Percentiles rank a stretch among this genome's conserved stretches.
These are phyloP conservation scores for Wickerhamomyces strasburgensis DNA, from an alignment of 805 yeast genomes.

Conservation along the genomic window DNA sequence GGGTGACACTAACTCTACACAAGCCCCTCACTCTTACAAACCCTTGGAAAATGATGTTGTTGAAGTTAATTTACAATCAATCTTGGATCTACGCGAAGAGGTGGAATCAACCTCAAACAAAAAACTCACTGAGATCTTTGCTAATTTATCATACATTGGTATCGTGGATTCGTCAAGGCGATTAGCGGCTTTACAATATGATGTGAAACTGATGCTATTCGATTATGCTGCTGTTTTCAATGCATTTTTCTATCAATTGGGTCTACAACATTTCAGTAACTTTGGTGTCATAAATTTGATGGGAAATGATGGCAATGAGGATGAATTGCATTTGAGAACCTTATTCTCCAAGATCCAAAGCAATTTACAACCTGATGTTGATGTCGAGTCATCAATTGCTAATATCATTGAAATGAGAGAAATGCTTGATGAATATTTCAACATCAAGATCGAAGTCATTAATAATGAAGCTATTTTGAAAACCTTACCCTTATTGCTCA, in stretches of 20 bases:
- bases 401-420: constrained; percentile 49
- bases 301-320: constrained; percentile 18
- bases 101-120: constrained; percentile 42
- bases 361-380: too few relatives aligned
- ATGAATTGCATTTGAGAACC: too few relatives aligned
- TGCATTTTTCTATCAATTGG: constrained; percentile 78
- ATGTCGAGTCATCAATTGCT: constrained; percentile 17
- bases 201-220: constrained; percentile 67
- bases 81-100: constrained; percentile 48
- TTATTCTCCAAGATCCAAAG: too few relatives aligned
- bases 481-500: constrained; percentile 64
- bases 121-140: constrained; percentile 62
- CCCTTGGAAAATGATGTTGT: constrained; percentile 25
- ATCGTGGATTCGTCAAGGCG: constrained; percentile 68
- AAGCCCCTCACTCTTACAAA: background rate
- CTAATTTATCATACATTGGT: constrained; percentile 73
- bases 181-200: constrained; percentile 80
- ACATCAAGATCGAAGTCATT: constrained; percentile 35
- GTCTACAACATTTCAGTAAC: constrained; percentile 72
- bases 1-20: constrained; percentile 4
- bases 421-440: constrained; percentile 81
- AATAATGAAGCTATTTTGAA: constrained; percentile 33
- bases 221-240: constrained; percentile 69
- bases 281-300: constrained; percentile 57
- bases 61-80: constrained; percentile 50